These are phyloP conservation scores for Colletotrichum phormii DNA, from an alignment of 2,329 filamentous ascomycete genomes.

Conservation along the genomic window DNA sequence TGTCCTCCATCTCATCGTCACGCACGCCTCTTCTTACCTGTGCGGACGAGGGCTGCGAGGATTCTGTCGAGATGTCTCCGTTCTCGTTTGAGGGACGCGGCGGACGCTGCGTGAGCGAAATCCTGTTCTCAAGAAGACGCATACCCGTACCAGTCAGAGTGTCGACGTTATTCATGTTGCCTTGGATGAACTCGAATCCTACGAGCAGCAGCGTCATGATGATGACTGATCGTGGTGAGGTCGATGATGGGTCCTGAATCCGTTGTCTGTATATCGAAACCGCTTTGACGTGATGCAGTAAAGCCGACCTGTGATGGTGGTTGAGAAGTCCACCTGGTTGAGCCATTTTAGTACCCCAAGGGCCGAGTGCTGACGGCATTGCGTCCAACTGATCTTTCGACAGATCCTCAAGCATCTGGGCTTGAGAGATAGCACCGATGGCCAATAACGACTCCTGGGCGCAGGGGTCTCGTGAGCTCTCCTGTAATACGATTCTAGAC, in stretches of 20 bases:
- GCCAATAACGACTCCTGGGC: slow-evolving; percentile 39
- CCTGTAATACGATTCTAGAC: slow-evolving; percentile 39
- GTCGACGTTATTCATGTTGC: slow-evolving; percentile 34
- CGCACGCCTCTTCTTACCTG: background rate
- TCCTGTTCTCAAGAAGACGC: slow-evolving; percentile 18
- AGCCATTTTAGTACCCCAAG: background rate
- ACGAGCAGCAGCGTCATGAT: slow-evolving; percentile 38
- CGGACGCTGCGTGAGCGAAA: background rate
- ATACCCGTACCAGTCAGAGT: slow-evolving; percentile 29
- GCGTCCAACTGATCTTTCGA: background rate
- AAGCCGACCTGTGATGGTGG: slow-evolving; percentile 31
- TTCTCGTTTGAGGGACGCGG: background rate
- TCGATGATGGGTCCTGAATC: slow-evolving; percentile 4
- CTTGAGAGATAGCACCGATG: slow-evolving; percentile 38
- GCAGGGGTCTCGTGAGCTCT: slow-evolving; percentile 37
- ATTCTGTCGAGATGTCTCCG: background rate
- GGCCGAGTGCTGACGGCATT: background rate
- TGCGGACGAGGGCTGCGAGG: background rate
- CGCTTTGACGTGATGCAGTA: slow-evolving; percentile 33
- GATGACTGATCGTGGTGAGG: slow-evolving; percentile 33
- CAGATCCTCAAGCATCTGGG: slow-evolving; percentile 28
- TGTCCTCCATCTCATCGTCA: slow-evolving; percentile 33
- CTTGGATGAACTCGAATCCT: slow-evolving; percentile 38
- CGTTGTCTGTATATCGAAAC: slow-evolving; percentile 35
- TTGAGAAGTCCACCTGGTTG: background rate